Evolutionary conservation across 2,329 filamentous ascomycete species (phyloP).

Genomic region (Mariannaea elegans): DNA sequence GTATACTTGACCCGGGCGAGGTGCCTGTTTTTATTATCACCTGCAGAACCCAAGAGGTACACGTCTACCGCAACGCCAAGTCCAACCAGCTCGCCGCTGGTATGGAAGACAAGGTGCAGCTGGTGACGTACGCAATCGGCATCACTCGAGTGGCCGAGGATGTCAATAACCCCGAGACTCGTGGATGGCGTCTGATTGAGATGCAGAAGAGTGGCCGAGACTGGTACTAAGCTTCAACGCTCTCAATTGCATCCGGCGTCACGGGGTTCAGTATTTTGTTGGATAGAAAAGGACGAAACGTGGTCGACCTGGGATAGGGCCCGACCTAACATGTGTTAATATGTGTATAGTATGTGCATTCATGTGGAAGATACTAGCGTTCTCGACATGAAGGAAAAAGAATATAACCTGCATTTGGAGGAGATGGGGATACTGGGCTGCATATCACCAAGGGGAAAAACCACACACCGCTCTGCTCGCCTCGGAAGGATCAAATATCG

Average conservation of each 20-base stretch:
- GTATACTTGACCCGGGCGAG: conserved; percentile 85
- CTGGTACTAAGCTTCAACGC: conserved; percentile 62
- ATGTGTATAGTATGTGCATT: conserved; percentile 45
- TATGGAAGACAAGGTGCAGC: conserved; percentile 98
- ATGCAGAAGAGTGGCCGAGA: conserved; percentile 98
- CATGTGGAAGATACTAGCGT: conserved; percentile 39
- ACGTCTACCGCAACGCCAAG: conserved; percentile 95
- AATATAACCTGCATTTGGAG: conserved; percentile 29
- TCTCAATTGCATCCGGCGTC: conserved; percentile 33
- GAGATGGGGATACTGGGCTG: conserved; percentile 36
- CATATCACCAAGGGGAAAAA: conserved; percentile 32
- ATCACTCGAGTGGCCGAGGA: conserved; percentile 94
- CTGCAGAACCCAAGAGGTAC: conserved; percentile 95
- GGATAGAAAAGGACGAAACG: conserved; percentile 34
- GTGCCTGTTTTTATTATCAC: conserved; percentile 97
- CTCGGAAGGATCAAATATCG: conserved; percentile 26
- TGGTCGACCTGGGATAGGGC: conserved; percentile 16
- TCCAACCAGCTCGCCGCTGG: conserved; percentile 88
- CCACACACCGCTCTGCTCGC: conserved; percentile 47
- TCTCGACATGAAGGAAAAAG: conserved; percentile 35
- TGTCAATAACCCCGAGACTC: conserved; percentile 94
- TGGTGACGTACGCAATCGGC: conserved; percentile 97
- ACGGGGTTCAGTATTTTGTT: conserved; percentile 32
- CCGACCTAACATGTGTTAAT: conserved; percentile 43
- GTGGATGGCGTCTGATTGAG: conserved; percentile 97